Percentiles rank a stretch among this genome's conserved stretches.
These are phyloP conservation scores for Metschnikowia peoriensis DNA, from an alignment of 805 yeast genomes.

Conservation along the genomic window DNA sequence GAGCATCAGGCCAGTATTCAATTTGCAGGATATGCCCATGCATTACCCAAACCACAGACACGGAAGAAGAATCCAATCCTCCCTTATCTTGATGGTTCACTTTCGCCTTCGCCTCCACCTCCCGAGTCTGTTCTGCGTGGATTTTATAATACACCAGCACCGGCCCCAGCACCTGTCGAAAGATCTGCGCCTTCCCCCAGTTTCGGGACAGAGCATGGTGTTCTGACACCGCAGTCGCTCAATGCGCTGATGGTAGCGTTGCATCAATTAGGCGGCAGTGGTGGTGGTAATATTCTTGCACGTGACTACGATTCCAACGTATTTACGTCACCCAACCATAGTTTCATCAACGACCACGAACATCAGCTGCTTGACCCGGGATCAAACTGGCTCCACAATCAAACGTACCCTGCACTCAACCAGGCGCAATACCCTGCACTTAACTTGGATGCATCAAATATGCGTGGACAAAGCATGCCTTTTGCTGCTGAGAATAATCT, in stretches of 20 bases:
- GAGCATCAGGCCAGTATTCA: slow-evolving; percentile 39
- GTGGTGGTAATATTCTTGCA: background rate
- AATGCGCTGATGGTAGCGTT: slow-evolving; percentile 8
- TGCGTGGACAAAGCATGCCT: background rate
- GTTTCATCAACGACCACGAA: background rate
- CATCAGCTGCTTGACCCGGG: background rate
- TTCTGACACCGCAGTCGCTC: slow-evolving; percentile 5
- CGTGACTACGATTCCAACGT: background rate
- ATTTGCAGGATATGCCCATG: slow-evolving; percentile 34
- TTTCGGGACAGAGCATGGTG: background rate
- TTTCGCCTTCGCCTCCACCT: slow-evolving; percentile 7
- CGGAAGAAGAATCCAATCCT: background rate
- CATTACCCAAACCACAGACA: background rate
- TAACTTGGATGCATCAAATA: background rate
- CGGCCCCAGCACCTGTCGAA: background rate
- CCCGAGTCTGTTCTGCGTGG: background rate
- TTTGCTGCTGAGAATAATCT: background rate
- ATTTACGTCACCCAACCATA: slow-evolving; percentile 2
- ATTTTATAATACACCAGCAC: background rate
- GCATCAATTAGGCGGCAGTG: background rate
- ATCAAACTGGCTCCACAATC: slow-evolving; percentile 2
- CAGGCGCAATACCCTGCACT: background rate
- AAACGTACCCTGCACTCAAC: slow-evolving; percentile 3
- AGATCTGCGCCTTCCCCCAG: background rate
- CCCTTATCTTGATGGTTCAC: background rate